phyloP scores from a whole-genome alignment of 75 land plant species.

The Pseudotsuga menziesii region DNA sequence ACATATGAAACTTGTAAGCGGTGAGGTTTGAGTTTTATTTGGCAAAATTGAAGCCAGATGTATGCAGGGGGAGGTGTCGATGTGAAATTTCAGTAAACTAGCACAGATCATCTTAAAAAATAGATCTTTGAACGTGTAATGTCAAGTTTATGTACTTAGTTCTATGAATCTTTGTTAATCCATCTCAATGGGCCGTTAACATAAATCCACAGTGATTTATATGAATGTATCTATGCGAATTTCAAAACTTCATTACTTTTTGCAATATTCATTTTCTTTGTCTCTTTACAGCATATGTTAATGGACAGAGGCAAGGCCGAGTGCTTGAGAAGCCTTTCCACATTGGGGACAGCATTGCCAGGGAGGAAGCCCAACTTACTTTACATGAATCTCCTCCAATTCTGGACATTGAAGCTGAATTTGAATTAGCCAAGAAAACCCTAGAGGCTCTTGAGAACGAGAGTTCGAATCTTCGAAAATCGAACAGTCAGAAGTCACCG shows the following conservation, averaged over 20 bases:
- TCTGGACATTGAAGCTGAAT: constrained; percentile 44
- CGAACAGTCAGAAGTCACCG: neutral
- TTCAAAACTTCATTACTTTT: neutral
- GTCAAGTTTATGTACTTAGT: too few species aligned
- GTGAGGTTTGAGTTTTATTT: too few species aligned
- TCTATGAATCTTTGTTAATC: too few species aligned
- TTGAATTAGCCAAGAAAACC: constrained; percentile 29
- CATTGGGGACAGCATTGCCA: constrained; percentile 73
- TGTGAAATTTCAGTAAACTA: too few species aligned
- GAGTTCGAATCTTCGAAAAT: neutral
- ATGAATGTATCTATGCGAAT: too few species aligned
- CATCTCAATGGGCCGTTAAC: too few species aligned
- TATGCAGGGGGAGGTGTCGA: too few species aligned
- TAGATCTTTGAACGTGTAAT: too few species aligned
- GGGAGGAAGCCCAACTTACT: constrained; percentile 23
- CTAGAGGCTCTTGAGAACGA: constrained; percentile 5
- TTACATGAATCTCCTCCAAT: constrained; percentile 14
- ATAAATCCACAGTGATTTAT: too few species aligned
- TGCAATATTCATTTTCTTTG: neutral
- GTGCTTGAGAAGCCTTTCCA: constrained; percentile 68
- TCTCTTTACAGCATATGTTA: constrained; percentile 70
- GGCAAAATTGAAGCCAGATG: too few species aligned
- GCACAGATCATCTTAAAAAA: too few species aligned
- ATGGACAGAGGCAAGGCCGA: constrained; percentile 73
- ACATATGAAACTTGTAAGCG: too few species aligned